Base-by-base conservation (phyloP, 331 rosid genomes). In the Spiraea crenata region DNA sequence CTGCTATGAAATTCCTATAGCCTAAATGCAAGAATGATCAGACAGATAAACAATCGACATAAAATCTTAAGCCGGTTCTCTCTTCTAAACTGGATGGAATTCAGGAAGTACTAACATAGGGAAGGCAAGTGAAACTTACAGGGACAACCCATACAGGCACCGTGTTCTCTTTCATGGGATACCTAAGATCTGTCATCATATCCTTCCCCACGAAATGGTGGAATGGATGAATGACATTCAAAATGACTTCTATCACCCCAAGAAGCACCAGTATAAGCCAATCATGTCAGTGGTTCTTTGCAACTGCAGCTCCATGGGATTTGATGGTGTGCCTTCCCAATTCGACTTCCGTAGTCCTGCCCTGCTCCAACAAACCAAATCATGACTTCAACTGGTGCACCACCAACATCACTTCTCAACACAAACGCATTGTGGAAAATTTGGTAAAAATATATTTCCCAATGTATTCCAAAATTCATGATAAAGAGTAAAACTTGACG, bases 101-200 rank as follows among this genome's bases (percentile, higher is more conserved):
- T 25, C 31, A 25, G 31, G 12, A 25, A 48, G 42, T 34, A 76
- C 57, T 56, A 54, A 16, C 54, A 70, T 39, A 50, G 46, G n/a
- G 45, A 16, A n/a, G 57, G 19, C 31, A 25, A 25, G 42, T 38
- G 15, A 54, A 7, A 76, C 89, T 82, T 78, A 92, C 98, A 39
- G 96, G 96, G 69, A 92, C 96, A 57, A 93, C 83, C 98, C 98
- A 92, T 42, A 76, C 11, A 12, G 98, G 98, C 34, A 92, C 90
- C 6, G 96, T 87, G 77, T 81, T 87, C 12, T 51, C 85, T 77
- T 85, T 82, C 88, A 92, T 34, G 50, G 98, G 98, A 67, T 87
- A 92, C 66, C 54, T 85, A 50, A 92, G 93, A 73, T 92, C 98
- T 16, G 73, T 81, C 98, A 89, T 84, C 98, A 89, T 92, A 40